Evolutionary conservation across 345 rosid genomes (phyloP).

Genomic region (Bruguiera parviflora): DNA sequence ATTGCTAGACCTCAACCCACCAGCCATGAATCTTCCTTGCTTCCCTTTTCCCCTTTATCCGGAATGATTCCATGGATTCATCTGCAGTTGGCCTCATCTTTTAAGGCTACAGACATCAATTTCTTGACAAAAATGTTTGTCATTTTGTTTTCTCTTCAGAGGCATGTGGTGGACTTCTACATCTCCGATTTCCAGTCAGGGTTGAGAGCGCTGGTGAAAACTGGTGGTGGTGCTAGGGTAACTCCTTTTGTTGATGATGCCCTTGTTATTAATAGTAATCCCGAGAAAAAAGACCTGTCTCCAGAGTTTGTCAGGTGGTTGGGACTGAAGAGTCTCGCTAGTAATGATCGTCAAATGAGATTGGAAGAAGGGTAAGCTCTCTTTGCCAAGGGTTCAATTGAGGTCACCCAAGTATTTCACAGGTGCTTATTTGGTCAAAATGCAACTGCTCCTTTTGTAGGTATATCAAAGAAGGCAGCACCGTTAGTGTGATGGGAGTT

Average conservation of each 20-base stretch:
- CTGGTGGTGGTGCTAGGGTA: constrained; percentile 70
- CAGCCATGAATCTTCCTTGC: too few species aligned
- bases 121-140: background rate
- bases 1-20: too few species aligned
- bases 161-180: constrained; percentile 91
- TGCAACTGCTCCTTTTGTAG: constrained; percentile 28
- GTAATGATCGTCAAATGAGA: constrained; percentile 68
- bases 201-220: constrained; percentile 85
- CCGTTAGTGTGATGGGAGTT: constrained; percentile 89
- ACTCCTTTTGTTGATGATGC: constrained; percentile 80
- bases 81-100: background rate
- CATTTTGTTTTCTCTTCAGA: constrained; percentile 37
- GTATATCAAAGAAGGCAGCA: constrained; percentile 95
- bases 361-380: constrained; percentile 74
- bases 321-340: constrained; percentile 59
- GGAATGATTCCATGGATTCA: background rate
- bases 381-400: background rate
- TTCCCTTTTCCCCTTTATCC: background rate
- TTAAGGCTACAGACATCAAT: background rate
- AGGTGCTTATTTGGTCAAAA: background rate
- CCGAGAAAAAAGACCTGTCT: constrained; percentile 58
- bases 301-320: constrained; percentile 81
- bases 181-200: constrained; percentile 96
- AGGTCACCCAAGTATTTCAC: background rate
- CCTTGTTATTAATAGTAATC: constrained; percentile 53